Base-by-base conservation (phyloP, 306 rosid genomes). In the Glycine latifolia region DNA sequence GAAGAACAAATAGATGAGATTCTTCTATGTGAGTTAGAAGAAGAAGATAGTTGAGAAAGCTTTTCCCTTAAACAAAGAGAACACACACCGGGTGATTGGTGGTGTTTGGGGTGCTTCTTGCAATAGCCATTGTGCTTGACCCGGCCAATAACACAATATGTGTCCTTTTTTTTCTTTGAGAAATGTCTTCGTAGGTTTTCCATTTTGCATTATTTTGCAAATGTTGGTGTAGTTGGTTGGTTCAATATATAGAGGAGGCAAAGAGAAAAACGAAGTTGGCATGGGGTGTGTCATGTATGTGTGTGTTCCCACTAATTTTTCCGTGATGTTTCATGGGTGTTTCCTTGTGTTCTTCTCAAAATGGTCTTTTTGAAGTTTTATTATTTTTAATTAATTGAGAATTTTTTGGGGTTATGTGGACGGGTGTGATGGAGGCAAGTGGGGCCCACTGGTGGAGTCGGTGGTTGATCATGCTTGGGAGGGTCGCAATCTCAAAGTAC, bases 21-120 rank as follows among this genome's bases (percentile, higher is more conserved):
- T 37, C 48, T 47, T 48, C 0, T 41, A 48, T 81, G 84, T 17
- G 84, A 69, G 9, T 10, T 16, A 49, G 89, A 81, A 52, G 89
- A 81, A 52, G 73, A 6, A 35, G 82, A 12, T 15, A 89, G 41
- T 10, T 79, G 85, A 7, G 79, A 8, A 20, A 94, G 94, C 16
- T 75, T 92, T 46, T 94, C 89, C 1, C 12, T 75, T 76, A 94
- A 86, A 35, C 98, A 94, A 71, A 94, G 69, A 31, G 97, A 88
- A 87, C 98, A 94, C 1, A 92, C 97, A 4, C 97, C 98, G 0
- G 97, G 97, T 0, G 97, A 82, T 73, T 95, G 98, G 43, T 52
- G 66, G 87, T 95, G 97, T 63, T 91, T 92, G 2, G 97, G 97
- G 85, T 94, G 98, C 79, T 85, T 90, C 86, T 85, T 90, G 89